Evolutionary conservation across 176 grass and related monocot species (phyloP).

Genomic region (Miscanthus lutarioriparius): DNA sequence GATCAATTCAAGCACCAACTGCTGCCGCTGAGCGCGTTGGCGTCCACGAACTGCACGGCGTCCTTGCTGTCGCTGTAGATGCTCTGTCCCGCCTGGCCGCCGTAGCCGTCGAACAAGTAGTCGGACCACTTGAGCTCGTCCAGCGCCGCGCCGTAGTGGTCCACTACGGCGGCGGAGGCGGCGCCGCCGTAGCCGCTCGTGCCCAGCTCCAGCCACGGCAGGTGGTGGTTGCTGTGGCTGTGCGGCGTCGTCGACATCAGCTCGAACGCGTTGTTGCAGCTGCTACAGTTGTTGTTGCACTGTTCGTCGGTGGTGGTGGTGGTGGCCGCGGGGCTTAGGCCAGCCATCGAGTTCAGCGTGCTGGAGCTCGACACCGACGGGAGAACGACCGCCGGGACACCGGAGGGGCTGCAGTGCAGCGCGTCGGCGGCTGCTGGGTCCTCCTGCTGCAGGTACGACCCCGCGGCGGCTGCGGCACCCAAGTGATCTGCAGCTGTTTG

Average conservation of each 20-base stretch:
- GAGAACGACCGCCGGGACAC: conserved; percentile 22
- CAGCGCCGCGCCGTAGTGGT: conserved; percentile 49
- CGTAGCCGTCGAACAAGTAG: conserved; percentile 54
- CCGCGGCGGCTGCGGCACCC: not conserved
- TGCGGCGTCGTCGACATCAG: conserved; percentile 7
- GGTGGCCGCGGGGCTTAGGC: conserved; percentile 42
- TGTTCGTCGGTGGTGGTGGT: conserved; percentile 28
- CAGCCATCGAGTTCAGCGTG: conserved; percentile 50
- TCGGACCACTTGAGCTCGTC: conserved; percentile 69
- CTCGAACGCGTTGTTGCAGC: conserved; percentile 32
- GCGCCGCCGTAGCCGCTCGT: not conserved
- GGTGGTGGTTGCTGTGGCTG: not conserved
- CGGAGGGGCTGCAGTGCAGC: not conserved
- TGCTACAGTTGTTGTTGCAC: conserved; percentile 13
- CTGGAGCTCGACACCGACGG: conserved; percentile 55
- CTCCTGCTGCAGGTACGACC: conserved; percentile 19
- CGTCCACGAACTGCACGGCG: conserved; percentile 44
- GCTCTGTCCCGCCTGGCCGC: conserved; percentile 34
- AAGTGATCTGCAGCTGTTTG: not conserved
- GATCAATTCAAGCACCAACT: conserved; percentile 52
- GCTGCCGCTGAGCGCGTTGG: conserved; percentile 25
- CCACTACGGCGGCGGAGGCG: not conserved
- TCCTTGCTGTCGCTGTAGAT: conserved; percentile 55
- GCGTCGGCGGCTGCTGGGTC: conserved; percentile 12
- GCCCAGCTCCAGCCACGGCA: conserved; percentile 53